Conservation (phyloP, 140 eudicot species). For the Anethum foeniculum region DNA sequence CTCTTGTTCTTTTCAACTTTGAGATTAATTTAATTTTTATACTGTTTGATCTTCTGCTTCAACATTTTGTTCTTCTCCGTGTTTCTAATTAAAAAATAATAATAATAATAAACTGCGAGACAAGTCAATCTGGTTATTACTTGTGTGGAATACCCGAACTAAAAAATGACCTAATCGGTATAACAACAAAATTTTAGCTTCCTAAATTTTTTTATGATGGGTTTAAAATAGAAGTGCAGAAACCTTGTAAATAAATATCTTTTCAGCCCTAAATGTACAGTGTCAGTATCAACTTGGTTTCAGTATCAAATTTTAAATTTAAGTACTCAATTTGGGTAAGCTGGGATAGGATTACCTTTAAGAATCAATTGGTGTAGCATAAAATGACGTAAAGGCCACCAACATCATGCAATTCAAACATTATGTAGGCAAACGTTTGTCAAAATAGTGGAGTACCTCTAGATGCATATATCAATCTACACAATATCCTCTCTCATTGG, state of each 20-base stretch:
- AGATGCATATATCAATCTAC: background rate
- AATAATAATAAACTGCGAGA: background rate
- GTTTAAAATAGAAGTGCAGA: background rate
- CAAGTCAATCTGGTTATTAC: background rate
- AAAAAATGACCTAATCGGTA: background rate
- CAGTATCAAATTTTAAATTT: background rate
- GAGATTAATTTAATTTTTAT: background rate
- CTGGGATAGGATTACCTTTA: background rate
- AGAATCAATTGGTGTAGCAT: background rate
- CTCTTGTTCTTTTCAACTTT: slow-evolving; percentile 11
- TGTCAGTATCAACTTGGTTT: background rate
- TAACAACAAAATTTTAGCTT: background rate
- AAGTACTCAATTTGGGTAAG: background rate
- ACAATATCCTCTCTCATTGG: background rate
- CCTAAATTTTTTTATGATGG: background rate
- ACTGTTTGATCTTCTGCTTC: background rate
- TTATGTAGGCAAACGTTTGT: background rate
- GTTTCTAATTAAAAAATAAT: background rate
- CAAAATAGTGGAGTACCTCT: background rate
- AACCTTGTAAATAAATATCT: background rate
- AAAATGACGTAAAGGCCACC: background rate
- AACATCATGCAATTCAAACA: background rate
- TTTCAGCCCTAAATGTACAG: background rate
- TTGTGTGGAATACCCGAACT: background rate
- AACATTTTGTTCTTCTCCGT: background rate